These are phyloP conservation scores for Hondaea fermentalgiana DNA, from an alignment of 108 stramenopile species.

Conservation along the genomic window DNA sequence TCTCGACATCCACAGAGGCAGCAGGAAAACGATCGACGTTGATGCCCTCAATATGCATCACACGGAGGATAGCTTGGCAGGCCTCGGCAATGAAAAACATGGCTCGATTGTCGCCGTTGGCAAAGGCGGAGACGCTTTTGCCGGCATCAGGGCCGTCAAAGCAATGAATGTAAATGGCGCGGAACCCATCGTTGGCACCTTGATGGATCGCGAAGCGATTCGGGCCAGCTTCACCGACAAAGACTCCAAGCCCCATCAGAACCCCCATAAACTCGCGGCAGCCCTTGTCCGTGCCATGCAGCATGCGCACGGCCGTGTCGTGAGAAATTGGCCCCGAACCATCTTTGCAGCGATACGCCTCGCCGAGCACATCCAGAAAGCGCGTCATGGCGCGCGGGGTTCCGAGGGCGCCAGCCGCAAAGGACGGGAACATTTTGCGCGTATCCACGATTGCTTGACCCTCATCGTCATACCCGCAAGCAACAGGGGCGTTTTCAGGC, in stretches of 20 bases:
- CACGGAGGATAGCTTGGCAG: background rate
- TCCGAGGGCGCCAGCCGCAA: conserved; percentile 25
- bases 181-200: conserved; percentile 27
- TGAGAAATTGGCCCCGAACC: background rate
- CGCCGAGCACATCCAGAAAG: background rate
- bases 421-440: conserved; percentile 11
- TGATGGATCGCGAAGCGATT: conserved; percentile 23
- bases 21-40: background rate
- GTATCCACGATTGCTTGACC: background rate
- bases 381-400: background rate
- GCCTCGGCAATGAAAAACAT: background rate
- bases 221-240: conserved; percentile 11
- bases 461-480: background rate
- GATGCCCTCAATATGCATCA: background rate
- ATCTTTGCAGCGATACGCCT: background rate
- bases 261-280: conserved; percentile 17
- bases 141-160: conserved; percentile 24
- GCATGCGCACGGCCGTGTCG: conserved; percentile 9
- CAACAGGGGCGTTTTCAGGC: background rate
- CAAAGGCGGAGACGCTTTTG: background rate
- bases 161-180: conserved; percentile 23
- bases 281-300: conserved; percentile 5
- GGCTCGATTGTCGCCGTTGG: conserved; percentile 27
- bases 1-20: background rate
- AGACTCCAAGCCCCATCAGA: conserved; percentile 21